Evolutionary conservation across 306 rosid species (phyloP).

Genomic region (Fragaria iinumae): DNA sequence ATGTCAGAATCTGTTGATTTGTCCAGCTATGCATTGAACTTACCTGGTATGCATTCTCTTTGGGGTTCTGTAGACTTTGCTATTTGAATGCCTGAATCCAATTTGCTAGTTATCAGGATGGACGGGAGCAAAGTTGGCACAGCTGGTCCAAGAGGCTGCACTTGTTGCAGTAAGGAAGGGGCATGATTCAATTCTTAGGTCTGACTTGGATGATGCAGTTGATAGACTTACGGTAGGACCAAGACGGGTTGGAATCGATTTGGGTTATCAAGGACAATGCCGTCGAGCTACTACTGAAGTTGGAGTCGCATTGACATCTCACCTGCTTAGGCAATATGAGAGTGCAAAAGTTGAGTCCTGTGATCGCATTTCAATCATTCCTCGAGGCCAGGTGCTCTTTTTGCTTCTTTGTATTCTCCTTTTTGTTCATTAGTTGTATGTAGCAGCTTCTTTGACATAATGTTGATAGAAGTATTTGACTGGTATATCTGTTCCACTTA

Average conservation of each 20-base stretch:
- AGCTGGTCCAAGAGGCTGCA: constrained; percentile 96
- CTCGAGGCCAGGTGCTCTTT: constrained; percentile 94
- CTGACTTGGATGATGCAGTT: constrained; percentile 95
- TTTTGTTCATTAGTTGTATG: background rate
- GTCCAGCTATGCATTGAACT: constrained; percentile 77
- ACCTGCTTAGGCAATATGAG: constrained; percentile 79
- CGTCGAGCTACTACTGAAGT: constrained; percentile 93
- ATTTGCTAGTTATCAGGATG: constrained; percentile 59
- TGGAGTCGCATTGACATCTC: constrained; percentile 93
- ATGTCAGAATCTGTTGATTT: constrained; percentile 87
- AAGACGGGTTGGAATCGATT: constrained; percentile 66
- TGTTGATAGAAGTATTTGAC: constrained; percentile 10
- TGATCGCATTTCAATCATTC: constrained; percentile 87
- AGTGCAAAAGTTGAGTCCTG: constrained; percentile 78
- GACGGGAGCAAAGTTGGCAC: constrained; percentile 94
- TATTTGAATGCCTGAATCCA: constrained; percentile 29
- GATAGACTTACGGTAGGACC: constrained; percentile 97
- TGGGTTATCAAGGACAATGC: constrained; percentile 88
- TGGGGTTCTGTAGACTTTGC: constrained; percentile 14
- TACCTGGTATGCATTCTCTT: constrained; percentile 63
- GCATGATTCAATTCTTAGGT: constrained; percentile 74
- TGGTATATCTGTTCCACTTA: background rate
- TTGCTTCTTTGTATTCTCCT: constrained; percentile 36
- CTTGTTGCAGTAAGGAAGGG: constrained; percentile 94
- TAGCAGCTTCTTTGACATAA: background rate